phyloP scores from a whole-genome alignment of 78 protist genomes.

The Dictyostelium brefeldianum region DNA sequence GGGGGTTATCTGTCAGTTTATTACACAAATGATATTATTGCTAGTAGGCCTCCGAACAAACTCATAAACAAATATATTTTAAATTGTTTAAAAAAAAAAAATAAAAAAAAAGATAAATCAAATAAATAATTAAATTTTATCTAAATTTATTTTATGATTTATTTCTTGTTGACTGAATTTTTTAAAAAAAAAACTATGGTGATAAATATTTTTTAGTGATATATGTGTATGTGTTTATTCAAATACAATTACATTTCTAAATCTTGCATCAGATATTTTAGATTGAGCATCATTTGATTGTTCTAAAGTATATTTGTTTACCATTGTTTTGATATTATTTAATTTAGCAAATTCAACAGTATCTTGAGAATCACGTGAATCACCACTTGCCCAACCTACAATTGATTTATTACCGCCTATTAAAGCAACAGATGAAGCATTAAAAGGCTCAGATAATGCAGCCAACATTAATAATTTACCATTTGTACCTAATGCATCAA shows the following conservation, averaged over 20 bases:
- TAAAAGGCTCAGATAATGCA: not conserved
- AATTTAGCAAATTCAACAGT: not conserved
- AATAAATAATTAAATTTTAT: no score
- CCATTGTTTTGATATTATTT: not conserved
- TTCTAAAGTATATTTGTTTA: not conserved
- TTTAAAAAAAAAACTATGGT: no score
- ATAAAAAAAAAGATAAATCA: no score
- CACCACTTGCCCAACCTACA: not conserved
- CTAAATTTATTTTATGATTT: no score
- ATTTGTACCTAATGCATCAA: not conserved
- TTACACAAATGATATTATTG: no score
- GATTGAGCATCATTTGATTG: not conserved
- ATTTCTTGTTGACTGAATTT: no score
- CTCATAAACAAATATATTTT: no score
- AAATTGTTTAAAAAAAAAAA: no score
- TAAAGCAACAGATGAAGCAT: not conserved
- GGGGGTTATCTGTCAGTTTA: no score
- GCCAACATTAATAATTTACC: slow-evolving; percentile 2
- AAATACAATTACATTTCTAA: not conserved
- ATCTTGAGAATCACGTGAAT: slow-evolving; percentile 5
- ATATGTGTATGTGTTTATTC: no score
- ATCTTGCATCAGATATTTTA: slow-evolving; percentile 9
- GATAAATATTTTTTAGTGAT: no score
- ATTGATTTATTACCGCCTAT: not conserved
- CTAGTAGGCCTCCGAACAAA: no score